A percentile compares a stretch with the other conserved stretches of the same genome.
phyloP scores from a whole-genome alignment of 768 basidiomycete genomes.

The Sporobolomyces pararoseus region DNA sequence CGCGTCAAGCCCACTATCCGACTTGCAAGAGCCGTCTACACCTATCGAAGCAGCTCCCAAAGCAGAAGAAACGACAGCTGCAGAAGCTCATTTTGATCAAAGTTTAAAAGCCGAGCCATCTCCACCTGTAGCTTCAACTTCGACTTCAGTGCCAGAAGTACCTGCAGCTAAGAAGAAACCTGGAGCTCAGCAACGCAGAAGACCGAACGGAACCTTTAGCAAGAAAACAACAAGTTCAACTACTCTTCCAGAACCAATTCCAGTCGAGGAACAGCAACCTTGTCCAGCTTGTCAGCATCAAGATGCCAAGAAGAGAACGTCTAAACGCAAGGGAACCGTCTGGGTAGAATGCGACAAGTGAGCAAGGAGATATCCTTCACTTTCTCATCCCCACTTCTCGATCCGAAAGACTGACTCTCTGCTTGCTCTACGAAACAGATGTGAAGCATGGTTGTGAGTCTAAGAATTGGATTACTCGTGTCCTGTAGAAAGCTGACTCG shows the following conservation, averaged over 20 bases:
- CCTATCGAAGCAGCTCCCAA: neutral
- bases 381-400: neutral
- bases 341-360: conserved; percentile 73
- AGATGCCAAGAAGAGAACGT: conserved; percentile 49
- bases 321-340: conserved; percentile 54
- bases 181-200: no score
- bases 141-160: neutral
- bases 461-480: no score
- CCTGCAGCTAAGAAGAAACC: neutral
- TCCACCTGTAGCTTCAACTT: neutral
- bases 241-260: neutral
- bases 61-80: neutral
- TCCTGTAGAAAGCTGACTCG: neutral
- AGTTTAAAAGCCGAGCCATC: neutral
- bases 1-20: conserved; percentile 3
- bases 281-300: conserved; percentile 19
- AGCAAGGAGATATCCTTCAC: neutral
- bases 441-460: conserved; percentile 8
- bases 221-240: neutral
- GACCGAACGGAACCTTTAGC: neutral
- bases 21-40: neutral
- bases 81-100: neutral
- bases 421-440: neutral
- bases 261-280: no score
- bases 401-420: neutral